Conservation (phyloP, 2,329 filamentous ascomycete genomes). For the Sordariomycetes sp. region DNA sequence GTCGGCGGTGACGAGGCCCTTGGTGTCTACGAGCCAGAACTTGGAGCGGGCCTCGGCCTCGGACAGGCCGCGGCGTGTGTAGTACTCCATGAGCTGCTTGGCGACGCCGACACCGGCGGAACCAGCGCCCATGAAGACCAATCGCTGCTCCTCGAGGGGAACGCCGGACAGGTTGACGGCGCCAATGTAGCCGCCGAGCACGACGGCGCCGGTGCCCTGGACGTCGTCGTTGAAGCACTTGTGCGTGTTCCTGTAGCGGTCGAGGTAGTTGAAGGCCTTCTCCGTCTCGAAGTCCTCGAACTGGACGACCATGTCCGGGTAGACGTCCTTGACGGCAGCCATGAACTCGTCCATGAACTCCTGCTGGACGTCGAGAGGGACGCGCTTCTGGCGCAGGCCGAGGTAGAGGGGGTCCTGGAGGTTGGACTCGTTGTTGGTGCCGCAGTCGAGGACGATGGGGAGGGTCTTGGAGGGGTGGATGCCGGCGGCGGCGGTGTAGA, state of each 20-base stretch:
- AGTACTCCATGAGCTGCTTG: constrained; percentile 96
- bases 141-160: constrained; percentile 79
- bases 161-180: constrained; percentile 79
- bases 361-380: constrained; percentile 67
- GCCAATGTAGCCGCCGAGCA: constrained; percentile 63
- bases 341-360: constrained; percentile 98
- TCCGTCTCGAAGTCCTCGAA: constrained; percentile 97
- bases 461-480: constrained; percentile 83
- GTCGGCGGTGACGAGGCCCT: constrained; percentile 87
- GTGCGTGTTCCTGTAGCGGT: constrained; percentile 79
- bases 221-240: constrained; percentile 99
- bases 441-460: constrained; percentile 58
- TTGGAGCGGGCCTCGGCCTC: constrained; percentile 81
- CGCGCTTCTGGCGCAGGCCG: constrained; percentile 76
- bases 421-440: constrained; percentile 58
- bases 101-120: constrained; percentile 95
- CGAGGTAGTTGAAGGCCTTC: constrained; percentile 84
- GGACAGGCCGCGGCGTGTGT: constrained; percentile 81
- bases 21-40: constrained; percentile 97
- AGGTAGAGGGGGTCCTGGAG: constrained; percentile 72
- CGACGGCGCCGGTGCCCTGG: constrained; percentile 92
- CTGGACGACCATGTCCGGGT: constrained; percentile 65
- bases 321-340: constrained; percentile 72
- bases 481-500: constrained; percentile 93
- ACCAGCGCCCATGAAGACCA: constrained; percentile 93